Evolutionary conservation across 208 protist species (phyloP).

Genomic region (Leishmania tarentolae): DNA sequence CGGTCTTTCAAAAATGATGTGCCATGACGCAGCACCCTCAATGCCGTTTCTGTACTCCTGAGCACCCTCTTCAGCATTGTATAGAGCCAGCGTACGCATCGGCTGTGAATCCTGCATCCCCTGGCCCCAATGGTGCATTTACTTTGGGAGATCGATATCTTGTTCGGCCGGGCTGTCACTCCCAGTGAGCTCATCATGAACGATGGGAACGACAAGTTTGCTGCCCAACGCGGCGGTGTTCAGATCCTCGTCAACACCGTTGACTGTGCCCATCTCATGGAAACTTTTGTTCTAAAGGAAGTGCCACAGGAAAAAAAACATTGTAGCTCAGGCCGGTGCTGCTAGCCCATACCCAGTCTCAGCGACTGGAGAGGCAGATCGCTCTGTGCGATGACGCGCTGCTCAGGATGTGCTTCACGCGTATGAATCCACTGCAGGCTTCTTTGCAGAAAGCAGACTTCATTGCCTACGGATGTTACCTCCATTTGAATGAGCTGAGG

Average conservation of each 20-base stretch:
- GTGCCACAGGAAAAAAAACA: constrained; percentile 13
- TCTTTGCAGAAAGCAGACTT: constrained; percentile 51
- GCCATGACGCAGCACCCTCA: constrained; percentile 59
- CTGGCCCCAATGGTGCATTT: constrained; percentile 48
- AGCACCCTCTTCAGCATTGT: constrained; percentile 67
- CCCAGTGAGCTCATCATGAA: constrained; percentile 76
- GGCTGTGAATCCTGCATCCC: constrained; percentile 75
- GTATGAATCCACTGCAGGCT: constrained; percentile 18
- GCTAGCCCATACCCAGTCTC: constrained; percentile 16
- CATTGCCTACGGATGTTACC: constrained; percentile 51
- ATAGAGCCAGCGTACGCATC: constrained; percentile 40
- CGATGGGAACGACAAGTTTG: constrained; percentile 60
- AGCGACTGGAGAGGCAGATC: constrained; percentile 20
- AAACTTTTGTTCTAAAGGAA: constrained; percentile 14
- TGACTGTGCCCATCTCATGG: constrained; percentile 38
- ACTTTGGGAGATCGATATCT: constrained; percentile 54
- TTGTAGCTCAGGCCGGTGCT: constrained; percentile 20
- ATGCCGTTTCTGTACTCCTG: constrained; percentile 72
- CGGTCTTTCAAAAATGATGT: constrained; percentile 56
- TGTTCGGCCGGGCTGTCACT: constrained; percentile 59
- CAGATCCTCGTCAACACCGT: constrained; percentile 69
- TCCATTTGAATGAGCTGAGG: constrained; percentile 83
- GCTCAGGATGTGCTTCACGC: constrained; percentile 50
- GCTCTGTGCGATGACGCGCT: constrained; percentile 59
- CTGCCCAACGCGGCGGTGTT: constrained; percentile 56